A percentile compares a stretch with the other conserved stretches of the same genome.
Evolutionary conservation across 768 basidiomycete genomes (phyloP).

Genomic region (Trametes sanguinea): DNA sequence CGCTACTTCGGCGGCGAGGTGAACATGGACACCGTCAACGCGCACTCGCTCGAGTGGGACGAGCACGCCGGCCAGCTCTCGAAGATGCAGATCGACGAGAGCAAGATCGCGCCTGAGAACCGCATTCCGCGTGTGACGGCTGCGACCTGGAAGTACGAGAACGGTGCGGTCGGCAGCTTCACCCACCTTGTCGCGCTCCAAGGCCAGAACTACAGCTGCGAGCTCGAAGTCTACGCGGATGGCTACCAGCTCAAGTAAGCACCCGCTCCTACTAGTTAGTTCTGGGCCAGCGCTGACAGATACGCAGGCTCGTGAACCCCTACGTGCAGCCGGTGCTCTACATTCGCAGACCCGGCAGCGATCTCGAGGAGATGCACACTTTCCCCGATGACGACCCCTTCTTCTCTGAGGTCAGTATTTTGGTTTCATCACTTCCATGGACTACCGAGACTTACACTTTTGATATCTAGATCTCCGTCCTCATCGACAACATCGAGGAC

Average conservation of each 20-base stretch:
- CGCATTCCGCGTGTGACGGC: conserved; percentile 92
- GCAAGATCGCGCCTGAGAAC: conserved; percentile 79
- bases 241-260: conserved; percentile 83
- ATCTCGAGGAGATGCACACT: conserved; percentile 65
- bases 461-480: conserved; percentile 61
- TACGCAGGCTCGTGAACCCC: conserved; percentile 81
- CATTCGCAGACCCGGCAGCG: conserved; percentile 82
- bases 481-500: conserved; percentile 88
- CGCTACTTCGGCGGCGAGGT: conserved; percentile 98
- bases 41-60: conserved; percentile 91
- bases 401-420: conserved; percentile 72
- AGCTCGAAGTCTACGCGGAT: conserved; percentile 92
- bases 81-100: conserved; percentile 84
- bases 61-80: conserved; percentile 85
- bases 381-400: conserved; percentile 89
- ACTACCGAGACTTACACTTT: not conserved
- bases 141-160: conserved; percentile 96
- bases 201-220: conserved; percentile 91
- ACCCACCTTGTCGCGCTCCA: conserved; percentile 91
- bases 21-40: conserved; percentile 75
- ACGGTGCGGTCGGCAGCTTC: conserved; percentile 90
- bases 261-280: not conserved
- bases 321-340: conserved; percentile 90
- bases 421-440: no score
- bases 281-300: conserved; percentile 14